Base-by-base conservation (phyloP, 345 rosid species). In the Gossypium stocksii region DNA sequence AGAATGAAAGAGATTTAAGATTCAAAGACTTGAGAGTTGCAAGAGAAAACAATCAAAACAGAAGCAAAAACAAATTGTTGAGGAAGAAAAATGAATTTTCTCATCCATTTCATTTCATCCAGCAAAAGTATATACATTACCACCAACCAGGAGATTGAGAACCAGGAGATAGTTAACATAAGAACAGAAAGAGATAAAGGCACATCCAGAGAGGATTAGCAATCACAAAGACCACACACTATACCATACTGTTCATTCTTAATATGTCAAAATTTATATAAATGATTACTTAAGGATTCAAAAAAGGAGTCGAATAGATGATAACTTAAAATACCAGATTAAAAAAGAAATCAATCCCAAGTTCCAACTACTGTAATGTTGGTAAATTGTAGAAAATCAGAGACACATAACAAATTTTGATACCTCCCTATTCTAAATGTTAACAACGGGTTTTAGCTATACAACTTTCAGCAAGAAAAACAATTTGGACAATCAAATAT, bases 401-500 rank as follows among this genome's bases (percentile, higher is more conserved):
- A 74, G 45, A 77, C 58, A 79, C 45, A 19, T 19, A 53, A 12
- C 15, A 51, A 46, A 59, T 49, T 51, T 66, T 60, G 27, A n/a
- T 20, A 73, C 2, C 64, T 52, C 62, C 23, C 60, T 8, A 56
- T 25, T 12, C 20, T 8, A 68, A 45, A 77, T 41, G 48, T 62
- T 74, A 29, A 20, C 38, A 58, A 56, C 59, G 52, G 27, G 41
- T 17, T 41, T 62, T 59, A 79, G 61, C 29, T 71, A 29, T 67
- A 25, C 46, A 38, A 70, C 41, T 57, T 65, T 67, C 67, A 45
- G 63, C 52, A 20, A 48, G 34, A 23, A 23, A 29, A 46, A 68
- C 14, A 1, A 0, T 45, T 44, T 45, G 29, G 2, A 44, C 19
- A 19, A 65, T 44, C 29, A 43, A 41, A 41, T 17, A 65, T 44